Conservation (phyloP, 139 green algal genomes). For the Bryopsis sp. region DNA sequence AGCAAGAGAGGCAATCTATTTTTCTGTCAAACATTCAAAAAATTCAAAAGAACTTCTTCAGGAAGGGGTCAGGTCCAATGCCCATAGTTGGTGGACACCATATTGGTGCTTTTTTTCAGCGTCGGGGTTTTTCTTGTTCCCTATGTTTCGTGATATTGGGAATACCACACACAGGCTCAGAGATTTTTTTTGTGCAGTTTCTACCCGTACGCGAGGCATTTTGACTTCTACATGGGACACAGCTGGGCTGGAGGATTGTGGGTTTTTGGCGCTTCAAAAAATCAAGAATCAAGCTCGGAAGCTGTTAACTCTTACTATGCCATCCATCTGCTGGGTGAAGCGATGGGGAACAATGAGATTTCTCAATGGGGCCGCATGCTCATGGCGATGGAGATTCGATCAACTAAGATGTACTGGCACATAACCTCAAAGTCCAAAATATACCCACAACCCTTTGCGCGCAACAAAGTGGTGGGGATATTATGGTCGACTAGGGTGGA, state of each 20-base stretch:
- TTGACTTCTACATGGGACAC: slow-evolving; percentile 31
- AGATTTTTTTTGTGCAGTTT: too few species aligned
- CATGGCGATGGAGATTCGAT: slow-evolving; percentile 21
- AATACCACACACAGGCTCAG: too few species aligned
- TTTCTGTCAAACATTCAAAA: too few species aligned
- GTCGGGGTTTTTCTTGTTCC: too few species aligned
- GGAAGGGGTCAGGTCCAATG: too few species aligned
- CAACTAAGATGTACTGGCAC: slow-evolving; percentile 31
- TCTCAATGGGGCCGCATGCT: slow-evolving; percentile 28
- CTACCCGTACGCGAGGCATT: slow-evolving; percentile 30
- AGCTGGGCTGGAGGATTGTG: slow-evolving; percentile 32
- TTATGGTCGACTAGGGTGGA: slow-evolving; percentile 35
- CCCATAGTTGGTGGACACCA: too few species aligned
- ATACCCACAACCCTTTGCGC: slow-evolving; percentile 21
- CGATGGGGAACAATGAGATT: slow-evolving; percentile 21
- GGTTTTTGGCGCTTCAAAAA: slow-evolving; percentile 24
- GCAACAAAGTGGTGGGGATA: slow-evolving; percentile 29
- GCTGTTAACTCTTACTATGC: slow-evolving; percentile 38
- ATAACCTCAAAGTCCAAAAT: slow-evolving; percentile 14
- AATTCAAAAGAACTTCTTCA: too few species aligned
- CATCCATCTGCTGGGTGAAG: slow-evolving; percentile 24
- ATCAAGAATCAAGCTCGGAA: slow-evolving; percentile 39
- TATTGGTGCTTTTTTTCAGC: too few species aligned
- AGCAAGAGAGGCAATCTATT: too few species aligned
- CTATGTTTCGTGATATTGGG: too few species aligned